A percentile compares a stretch with the other conserved stretches of the same genome.
These are phyloP conservation scores for Chrysopogon serrulatus DNA, from an alignment of 176 grass and related monocot genomes.

Conservation along the genomic window DNA sequence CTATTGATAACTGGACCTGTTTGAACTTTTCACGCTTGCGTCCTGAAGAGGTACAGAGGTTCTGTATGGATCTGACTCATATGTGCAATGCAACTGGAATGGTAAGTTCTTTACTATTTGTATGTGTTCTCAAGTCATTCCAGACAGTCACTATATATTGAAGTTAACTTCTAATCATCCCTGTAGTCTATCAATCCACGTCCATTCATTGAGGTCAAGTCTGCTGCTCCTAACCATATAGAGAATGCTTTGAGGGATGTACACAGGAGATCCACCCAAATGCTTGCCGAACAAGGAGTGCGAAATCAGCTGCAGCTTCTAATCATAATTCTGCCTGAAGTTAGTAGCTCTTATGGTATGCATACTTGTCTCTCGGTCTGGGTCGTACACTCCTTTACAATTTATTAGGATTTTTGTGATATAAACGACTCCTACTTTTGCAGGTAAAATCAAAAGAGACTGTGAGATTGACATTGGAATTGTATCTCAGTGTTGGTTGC, in stretches of 20 bases:
- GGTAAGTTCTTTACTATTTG: slow-evolving; percentile 28
- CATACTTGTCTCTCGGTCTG: too few species aligned
- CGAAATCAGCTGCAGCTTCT: too few species aligned
- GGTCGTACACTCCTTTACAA: not conserved
- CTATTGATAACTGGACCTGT: slow-evolving; percentile 57
- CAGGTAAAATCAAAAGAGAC: slow-evolving; percentile 68
- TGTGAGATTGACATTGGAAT: slow-evolving; percentile 79
- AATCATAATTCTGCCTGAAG: too few species aligned
- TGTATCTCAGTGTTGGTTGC: slow-evolving; percentile 67
- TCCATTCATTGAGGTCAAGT: slow-evolving; percentile 28
- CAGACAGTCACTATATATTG: not conserved
- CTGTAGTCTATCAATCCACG: slow-evolving; percentile 46
- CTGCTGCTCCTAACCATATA: slow-evolving; percentile 24
- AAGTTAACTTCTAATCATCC: not conserved
- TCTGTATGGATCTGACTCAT: slow-evolving; percentile 47
- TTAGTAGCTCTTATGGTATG: too few species aligned
- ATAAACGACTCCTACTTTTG: not conserved
- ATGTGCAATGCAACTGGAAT: slow-evolving; percentile 73
- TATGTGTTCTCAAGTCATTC: not conserved
- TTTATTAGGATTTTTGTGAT: not conserved
- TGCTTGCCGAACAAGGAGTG: too few species aligned
- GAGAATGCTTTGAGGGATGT: slow-evolving; percentile 54
- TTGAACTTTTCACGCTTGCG: slow-evolving; percentile 55
- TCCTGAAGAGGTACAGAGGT: slow-evolving; percentile 36
- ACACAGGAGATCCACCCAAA: too few species aligned